Percentiles rank a stretch among this genome's conserved stretches.
Evolutionary conservation across 371 early-diverging fungal species (phyloP).

Genomic region (Lichtheimia hyalospora): DNA sequence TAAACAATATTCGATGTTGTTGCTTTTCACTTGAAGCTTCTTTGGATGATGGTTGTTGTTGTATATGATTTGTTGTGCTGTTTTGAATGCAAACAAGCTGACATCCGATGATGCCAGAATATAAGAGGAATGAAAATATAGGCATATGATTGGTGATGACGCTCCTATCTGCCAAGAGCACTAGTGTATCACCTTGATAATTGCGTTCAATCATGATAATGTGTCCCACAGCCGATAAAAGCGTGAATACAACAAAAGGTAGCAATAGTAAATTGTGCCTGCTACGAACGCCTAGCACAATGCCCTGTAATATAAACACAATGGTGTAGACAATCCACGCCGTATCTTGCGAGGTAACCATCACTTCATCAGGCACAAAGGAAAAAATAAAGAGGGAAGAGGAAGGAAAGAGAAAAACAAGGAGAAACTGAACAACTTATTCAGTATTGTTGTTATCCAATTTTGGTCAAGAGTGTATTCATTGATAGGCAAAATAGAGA

Average conservation of each 20-base stretch:
- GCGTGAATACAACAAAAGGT: constrained; percentile 23
- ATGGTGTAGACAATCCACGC: constrained; percentile 33
- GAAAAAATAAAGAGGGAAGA: not conserved
- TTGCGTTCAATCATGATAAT: constrained; percentile 11
- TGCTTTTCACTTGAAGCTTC: not conserved
- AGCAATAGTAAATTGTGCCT: constrained; percentile 24
- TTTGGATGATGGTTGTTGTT: constrained; percentile 4
- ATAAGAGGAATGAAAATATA: constrained; percentile 25
- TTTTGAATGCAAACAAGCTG: constrained; percentile 30
- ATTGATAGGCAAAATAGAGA: too few species aligned
- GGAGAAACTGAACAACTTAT: not conserved
- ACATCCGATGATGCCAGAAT: constrained; percentile 22
- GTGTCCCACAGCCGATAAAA: constrained; percentile 9
- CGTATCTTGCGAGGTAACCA: constrained; percentile 28
- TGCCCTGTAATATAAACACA: constrained; percentile 16
- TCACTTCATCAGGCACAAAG: constrained; percentile 2
- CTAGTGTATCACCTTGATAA: constrained; percentile 8
- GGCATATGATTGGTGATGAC: constrained; percentile 24
- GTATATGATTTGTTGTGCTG: not conserved
- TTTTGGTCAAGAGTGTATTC: too few species aligned
- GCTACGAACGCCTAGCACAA: constrained; percentile 16
- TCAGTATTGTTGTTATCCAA: too few species aligned
- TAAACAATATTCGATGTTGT: constrained; percentile 6
- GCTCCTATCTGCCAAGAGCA: constrained; percentile 18
- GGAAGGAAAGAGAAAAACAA: not conserved